Base-by-base conservation (phyloP, 2,329 filamentous ascomycete species). In the Orbilia blumenaviensis region DNA sequence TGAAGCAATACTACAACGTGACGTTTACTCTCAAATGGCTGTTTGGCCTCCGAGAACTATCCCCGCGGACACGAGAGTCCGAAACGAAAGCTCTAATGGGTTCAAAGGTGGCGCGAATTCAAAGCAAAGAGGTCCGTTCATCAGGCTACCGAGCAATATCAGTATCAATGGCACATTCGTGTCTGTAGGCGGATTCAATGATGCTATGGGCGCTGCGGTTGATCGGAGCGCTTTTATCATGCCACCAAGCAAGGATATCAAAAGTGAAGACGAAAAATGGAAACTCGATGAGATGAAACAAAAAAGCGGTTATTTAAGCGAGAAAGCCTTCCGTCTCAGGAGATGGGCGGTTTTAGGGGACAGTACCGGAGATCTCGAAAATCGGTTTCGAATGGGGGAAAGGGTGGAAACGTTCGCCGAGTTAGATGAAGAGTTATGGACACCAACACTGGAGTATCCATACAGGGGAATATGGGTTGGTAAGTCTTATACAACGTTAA, bases 391-490 rank as follows among this genome's bases (percentile, higher is more conserved):
- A 63, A 64, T 78, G 61, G 67, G 73, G 10, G 71, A 78, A n/a
- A 63, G 63, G 7, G 75, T 79, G 18, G 77, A 79, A 50, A 92
- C 91, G 0, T 90, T 87, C 77, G 85, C 88, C 6, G 96, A 93
- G 0, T 84, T 98, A 0, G 89, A 93, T 46, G 88, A 89, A 2
- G 84, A 84, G 1, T 83, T 91, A n/a, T 97, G 96, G 81, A 95
- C 89, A 0, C 93, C 94, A 0, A 96, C 93, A 0, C 82, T 84
- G 8, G 86, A 89, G 66, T 94, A 93, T 81, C 94, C 93, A 0
- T 97, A 90, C 85, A 89, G 93, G 78, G 94, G 94, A 0, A 92
- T 99, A 29, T 98, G 92, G 91, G 91, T 93, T 14, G 94, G 94
- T 77, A 66, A 23, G 73, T 62, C 25, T 0, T 38, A 10, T 12